Evolutionary conservation across 257 asterid species (phyloP).

Genomic region (Lithospermum erythrorhizon): DNA sequence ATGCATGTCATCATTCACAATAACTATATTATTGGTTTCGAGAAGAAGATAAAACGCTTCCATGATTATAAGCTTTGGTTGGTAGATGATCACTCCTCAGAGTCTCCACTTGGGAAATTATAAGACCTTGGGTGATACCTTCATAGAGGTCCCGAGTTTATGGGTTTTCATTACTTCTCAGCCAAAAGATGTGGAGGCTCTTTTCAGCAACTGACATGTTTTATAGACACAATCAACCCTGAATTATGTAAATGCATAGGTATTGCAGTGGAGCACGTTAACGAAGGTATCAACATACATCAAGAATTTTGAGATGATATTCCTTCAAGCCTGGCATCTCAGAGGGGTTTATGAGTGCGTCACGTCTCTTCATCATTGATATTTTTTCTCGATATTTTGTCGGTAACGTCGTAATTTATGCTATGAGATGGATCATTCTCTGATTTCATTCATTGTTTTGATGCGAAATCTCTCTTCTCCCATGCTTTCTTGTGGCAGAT

Average conservation of each 20-base stretch:
- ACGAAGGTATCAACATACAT: background rate
- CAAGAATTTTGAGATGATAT: too few relatives aligned
- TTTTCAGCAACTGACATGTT: background rate
- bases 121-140: conserved; percentile 7
- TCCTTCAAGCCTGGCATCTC: too few relatives aligned
- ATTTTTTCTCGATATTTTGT: too few relatives aligned
- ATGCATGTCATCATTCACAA: conserved; percentile 83
- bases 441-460: too few relatives aligned
- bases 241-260: background rate
- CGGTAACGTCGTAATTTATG: too few relatives aligned
- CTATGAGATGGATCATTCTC: too few relatives aligned
- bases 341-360: too few relatives aligned
- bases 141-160: background rate
- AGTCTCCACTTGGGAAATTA: conserved; percentile 81
- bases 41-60: conserved; percentile 77
- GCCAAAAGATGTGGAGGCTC: background rate
- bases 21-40: conserved; percentile 82
- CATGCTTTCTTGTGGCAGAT: too few relatives aligned
- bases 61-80: conserved; percentile 82
- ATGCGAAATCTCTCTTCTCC: too few relatives aligned
- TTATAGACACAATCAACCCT: background rate
- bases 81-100: conserved; percentile 64
- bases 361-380: too few relatives aligned
- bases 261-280: background rate
- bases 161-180: conserved; percentile 6